Evolutionary conservation across 345 rosid genomes (phyloP).

Genomic region (Acer saccharum): DNA sequence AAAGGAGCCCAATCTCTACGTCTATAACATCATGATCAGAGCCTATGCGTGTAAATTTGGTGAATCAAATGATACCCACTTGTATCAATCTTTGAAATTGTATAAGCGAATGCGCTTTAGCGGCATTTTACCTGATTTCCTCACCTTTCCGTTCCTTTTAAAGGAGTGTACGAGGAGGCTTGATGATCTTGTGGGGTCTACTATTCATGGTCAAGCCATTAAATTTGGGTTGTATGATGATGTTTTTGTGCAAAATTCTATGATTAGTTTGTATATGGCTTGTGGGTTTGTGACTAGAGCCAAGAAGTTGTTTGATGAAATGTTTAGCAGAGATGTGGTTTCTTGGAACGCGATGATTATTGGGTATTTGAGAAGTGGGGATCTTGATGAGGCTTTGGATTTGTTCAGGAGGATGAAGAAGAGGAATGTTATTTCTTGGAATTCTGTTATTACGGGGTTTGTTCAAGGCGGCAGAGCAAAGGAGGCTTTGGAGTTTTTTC

Average conservation of each 20-base stretch:
- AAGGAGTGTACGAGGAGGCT: slow-evolving; percentile 47
- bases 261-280: slow-evolving; percentile 36
- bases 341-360: slow-evolving; percentile 61
- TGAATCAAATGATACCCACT: not conserved
- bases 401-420: slow-evolving; percentile 43
- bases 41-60: slow-evolving; percentile 38
- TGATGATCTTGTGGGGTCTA: slow-evolving; percentile 31
- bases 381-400: slow-evolving; percentile 43
- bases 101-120: slow-evolving; percentile 45
- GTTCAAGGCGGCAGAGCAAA: slow-evolving; percentile 55
- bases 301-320: slow-evolving; percentile 58
- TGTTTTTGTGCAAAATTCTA: slow-evolving; percentile 49
- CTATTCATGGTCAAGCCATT: slow-evolving; percentile 47
- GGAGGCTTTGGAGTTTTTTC: slow-evolving; percentile 53
- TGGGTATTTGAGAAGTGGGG: slow-evolving; percentile 52
- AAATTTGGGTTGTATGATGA: slow-evolving; percentile 41
- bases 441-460: slow-evolving; percentile 60
- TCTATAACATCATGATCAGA: slow-evolving; percentile 60
- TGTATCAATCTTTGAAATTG: slow-evolving; percentile 25
- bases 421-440: slow-evolving; percentile 53
- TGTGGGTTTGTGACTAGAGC: slow-evolving; percentile 34
- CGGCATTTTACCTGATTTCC: slow-evolving; percentile 48
- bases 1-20: slow-evolving; percentile 30
- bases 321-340: slow-evolving; percentile 47
- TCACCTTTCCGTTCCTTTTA: slow-evolving; percentile 62